Evolutionary conservation across 2,329 filamentous ascomycete species (phyloP), one percentile per base, ranked within the genome.

Genomic region (Aspergillus calidoustus): DNA sequence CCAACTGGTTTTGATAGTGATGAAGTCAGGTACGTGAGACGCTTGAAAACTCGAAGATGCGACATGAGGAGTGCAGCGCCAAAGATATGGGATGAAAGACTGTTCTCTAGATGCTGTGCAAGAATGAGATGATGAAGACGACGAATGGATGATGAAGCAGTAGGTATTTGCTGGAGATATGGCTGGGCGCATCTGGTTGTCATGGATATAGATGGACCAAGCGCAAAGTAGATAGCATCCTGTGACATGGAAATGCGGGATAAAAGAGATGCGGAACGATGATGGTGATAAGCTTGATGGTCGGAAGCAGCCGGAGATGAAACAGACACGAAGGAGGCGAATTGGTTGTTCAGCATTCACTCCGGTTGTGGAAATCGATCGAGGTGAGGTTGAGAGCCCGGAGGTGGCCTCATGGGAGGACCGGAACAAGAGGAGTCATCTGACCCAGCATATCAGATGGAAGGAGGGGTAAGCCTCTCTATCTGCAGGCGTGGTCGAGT

Each of bases 391-490:
- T 31, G 48, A 22, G 30, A 46, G 30, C 22, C 51, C 47, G 15
- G 54, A 17, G 31, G 51, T 44, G 38, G 48, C 47, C 19, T 52
- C 34, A 46, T 52, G 23, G 25, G 11, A 53, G 50, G 19, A 43
- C 55, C 25, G 48, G 55, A 52, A 46, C 9, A 28, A n/a, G 48
- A 52, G 51, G 55, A 57, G 55, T 57, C 55, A 57, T 52, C 48
- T 46, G 47, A 57, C 30, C 44, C 43, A 2, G 23, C 9, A 44
- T 43, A 46, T 51, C 13, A 44, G 15, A 8, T 22, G n/a, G 28
- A 57, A 57, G 11, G 55, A 57, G 55, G 48, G 48, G 55, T 57
- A 52, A 52, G 23, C 13, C 30, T n/a, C n/a, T 31, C 46, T 22
- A 6, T 3, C 22, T 23, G 47, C 23, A 23, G 23, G 15, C 19